Percentiles rank a stretch among this genome's conserved stretches.
These are phyloP conservation scores for Trichocladium uniseriatum DNA, from an alignment of 495 filamentous ascomycete genomes.

Conservation along the genomic window DNA sequence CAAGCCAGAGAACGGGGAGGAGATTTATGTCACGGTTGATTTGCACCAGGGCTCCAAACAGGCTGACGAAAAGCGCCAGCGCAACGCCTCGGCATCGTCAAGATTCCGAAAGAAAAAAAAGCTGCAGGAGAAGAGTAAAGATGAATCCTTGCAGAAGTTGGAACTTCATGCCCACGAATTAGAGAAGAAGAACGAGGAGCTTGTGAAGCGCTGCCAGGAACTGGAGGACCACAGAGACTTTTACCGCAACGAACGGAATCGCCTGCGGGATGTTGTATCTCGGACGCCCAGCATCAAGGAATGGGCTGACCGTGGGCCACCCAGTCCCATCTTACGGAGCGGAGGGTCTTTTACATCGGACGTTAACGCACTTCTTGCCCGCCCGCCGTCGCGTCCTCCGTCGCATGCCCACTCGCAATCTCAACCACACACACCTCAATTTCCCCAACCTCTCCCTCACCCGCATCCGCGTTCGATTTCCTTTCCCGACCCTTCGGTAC, in stretches of 20 bases:
- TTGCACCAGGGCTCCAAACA: constrained; percentile 74
- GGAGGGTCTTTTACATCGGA: constrained; percentile 26
- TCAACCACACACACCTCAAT: constrained; percentile 13
- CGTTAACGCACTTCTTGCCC: constrained; percentile 22
- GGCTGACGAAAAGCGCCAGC: constrained; percentile 83
- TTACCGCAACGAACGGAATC: constrained; percentile 50
- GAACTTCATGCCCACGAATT: constrained; percentile 47
- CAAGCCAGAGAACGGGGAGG: constrained; percentile 34
- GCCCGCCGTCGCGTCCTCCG: constrained; percentile 12
- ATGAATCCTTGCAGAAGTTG: constrained; percentile 53
- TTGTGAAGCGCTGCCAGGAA: constrained; percentile 37
- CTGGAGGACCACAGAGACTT: constrained; percentile 40
- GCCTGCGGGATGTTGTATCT: constrained; percentile 53
- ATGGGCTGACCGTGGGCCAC: constrained; percentile 38
- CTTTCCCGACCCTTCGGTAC: constrained; percentile 25
- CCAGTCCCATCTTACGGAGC: constrained; percentile 35
- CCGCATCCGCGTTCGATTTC: constrained; percentile 19
- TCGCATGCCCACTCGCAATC: constrained; percentile 11
- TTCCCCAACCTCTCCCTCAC: constrained; percentile 10
- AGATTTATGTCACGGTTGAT: constrained; percentile 56
- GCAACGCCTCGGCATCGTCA: constrained; percentile 88
- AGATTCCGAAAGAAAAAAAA: constrained; percentile 81
- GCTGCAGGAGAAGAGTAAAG: constrained; percentile 72
- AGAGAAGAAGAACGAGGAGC: constrained; percentile 36
- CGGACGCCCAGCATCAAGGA: constrained; percentile 45